Evolutionary conservation across 306 rosid species (phyloP).

Genomic region (Mucuna pruriens): DNA sequence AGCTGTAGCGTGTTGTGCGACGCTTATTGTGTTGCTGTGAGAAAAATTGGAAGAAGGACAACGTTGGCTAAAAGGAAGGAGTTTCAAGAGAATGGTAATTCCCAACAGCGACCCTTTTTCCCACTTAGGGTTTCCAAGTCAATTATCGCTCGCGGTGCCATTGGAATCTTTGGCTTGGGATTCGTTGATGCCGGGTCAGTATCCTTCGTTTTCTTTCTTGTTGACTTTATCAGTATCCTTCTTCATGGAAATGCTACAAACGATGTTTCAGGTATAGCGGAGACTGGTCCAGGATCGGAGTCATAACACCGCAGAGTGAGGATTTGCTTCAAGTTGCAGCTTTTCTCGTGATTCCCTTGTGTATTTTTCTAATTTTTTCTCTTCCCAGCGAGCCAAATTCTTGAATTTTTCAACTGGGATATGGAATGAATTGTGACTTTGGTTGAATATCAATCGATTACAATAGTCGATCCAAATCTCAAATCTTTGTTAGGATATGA

Average conservation of each 20-base stretch:
- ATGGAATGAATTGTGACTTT: slow-evolving; percentile 19
- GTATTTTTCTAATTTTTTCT: slow-evolving; percentile 60
- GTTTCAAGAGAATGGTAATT: slow-evolving; percentile 36
- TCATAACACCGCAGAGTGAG: slow-evolving; percentile 66
- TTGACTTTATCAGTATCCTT: not conserved
- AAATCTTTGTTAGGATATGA: no score
- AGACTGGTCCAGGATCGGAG: slow-evolving; percentile 98
- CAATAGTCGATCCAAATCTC: not conserved
- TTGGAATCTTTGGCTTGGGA: slow-evolving; percentile 76
- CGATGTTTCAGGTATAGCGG: slow-evolving; percentile 77
- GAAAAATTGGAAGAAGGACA: slow-evolving; percentile 43
- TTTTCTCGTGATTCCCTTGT: slow-evolving; percentile 71
- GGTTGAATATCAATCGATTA: not conserved
- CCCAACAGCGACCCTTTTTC: slow-evolving; percentile 28
- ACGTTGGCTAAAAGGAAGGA: slow-evolving; percentile 51
- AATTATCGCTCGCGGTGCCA: slow-evolving; percentile 57
- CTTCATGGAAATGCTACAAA: not conserved
- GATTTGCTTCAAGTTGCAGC: slow-evolving; percentile 73
- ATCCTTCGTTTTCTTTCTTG: not conserved
- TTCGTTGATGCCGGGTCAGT: slow-evolving; percentile 84
- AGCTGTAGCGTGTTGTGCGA: slow-evolving; percentile 42
- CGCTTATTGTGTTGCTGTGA: slow-evolving; percentile 33
- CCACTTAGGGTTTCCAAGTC: slow-evolving; percentile 53
- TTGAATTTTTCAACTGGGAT: slow-evolving; percentile 29
- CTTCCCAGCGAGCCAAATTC: slow-evolving; percentile 43